Percentiles rank a stretch among this genome's conserved stretches.
These are phyloP conservation scores for Teratosphaeria gauchensis DNA, from an alignment of 2,329 filamentous ascomycete genomes.

Conservation along the genomic window DNA sequence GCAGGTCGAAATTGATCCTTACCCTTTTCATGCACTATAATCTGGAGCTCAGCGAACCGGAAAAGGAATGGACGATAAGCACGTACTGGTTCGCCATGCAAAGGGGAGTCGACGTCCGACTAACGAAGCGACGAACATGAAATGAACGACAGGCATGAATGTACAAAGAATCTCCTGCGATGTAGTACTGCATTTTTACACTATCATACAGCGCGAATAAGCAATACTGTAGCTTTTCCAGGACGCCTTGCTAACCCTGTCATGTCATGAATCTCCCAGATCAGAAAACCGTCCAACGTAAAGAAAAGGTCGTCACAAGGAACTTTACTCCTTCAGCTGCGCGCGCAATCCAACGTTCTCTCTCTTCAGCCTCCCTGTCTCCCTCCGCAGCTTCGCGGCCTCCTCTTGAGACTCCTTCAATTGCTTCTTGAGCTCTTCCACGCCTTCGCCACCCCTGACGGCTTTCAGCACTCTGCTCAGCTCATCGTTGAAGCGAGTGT, in stretches of 20 bases:
- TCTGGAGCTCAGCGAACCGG: constrained; percentile 23
- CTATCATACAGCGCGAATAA: constrained; percentile 1
- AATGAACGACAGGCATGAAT: neutral
- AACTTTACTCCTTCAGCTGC: constrained; percentile 33
- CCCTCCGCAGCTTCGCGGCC: constrained; percentile 65
- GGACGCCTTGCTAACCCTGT: neutral
- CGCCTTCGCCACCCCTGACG: constrained; percentile 63
- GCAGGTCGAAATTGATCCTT: constrained; percentile 24
- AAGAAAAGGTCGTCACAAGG: neutral
- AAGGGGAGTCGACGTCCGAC: constrained; percentile 17
- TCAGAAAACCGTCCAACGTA: neutral
- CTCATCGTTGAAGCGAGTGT: constrained; percentile 87
- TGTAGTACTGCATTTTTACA: constrained; percentile 2
- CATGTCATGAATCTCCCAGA: neutral
- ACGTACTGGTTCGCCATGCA: constrained; percentile 27
- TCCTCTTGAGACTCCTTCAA: constrained; percentile 70
- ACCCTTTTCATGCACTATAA: constrained; percentile 28
- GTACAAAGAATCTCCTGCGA: neutral
- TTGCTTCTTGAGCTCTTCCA: constrained; percentile 63
- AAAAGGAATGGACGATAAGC: constrained; percentile 21
- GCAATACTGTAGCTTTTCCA: neutral
- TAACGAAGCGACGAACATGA: constrained; percentile 6
- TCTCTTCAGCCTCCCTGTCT: constrained; percentile 73
- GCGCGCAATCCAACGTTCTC: constrained; percentile 61
- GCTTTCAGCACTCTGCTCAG: constrained; percentile 72